A percentile compares a stretch with the other conserved stretches of the same genome.
phyloP scores from a whole-genome alignment of 257 asterid species.

The Linderniella brevidens region DNA sequence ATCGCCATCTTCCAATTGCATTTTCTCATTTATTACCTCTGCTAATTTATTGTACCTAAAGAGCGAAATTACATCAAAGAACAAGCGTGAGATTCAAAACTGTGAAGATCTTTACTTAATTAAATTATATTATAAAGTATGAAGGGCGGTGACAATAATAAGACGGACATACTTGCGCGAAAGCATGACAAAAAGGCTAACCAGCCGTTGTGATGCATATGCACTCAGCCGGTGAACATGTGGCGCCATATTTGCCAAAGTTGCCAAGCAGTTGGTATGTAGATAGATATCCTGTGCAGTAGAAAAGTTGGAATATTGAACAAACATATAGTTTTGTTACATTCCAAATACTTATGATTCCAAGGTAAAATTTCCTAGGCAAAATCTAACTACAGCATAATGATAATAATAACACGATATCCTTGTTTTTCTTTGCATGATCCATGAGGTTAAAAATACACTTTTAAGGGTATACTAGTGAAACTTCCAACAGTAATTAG shows the following conservation, averaged over 20 bases:
- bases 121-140: neutral
- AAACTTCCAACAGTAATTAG: too few species aligned
- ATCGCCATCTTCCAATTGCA: slow-evolving; percentile 39
- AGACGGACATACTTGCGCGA: slow-evolving; percentile 69
- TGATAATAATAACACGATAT: too few species aligned
- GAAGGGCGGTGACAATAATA: neutral
- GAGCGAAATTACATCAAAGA: slow-evolving; percentile 11
- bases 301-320: slow-evolving; percentile 11
- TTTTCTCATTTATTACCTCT: slow-evolving; percentile 65
- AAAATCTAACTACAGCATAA: too few species aligned
- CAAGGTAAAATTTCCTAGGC: too few species aligned
- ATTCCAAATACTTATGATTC: too few species aligned
- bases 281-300: slow-evolving; percentile 79
- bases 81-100: neutral
- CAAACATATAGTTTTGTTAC: neutral
- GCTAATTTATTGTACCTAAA: slow-evolving; percentile 89
- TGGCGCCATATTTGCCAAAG: slow-evolving; percentile 92
- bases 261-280: slow-evolving; percentile 84
- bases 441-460: too few species aligned
- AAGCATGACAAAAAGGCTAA: slow-evolving; percentile 95
- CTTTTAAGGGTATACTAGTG: too few species aligned
- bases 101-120: neutral
- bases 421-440: too few species aligned
- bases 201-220: slow-evolving; percentile 86
- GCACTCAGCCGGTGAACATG: slow-evolving; percentile 76